Conservation (phyloP, 2,329 filamentous ascomycete genomes). For the Xenosphaeropsis pyriputrescens region DNA sequence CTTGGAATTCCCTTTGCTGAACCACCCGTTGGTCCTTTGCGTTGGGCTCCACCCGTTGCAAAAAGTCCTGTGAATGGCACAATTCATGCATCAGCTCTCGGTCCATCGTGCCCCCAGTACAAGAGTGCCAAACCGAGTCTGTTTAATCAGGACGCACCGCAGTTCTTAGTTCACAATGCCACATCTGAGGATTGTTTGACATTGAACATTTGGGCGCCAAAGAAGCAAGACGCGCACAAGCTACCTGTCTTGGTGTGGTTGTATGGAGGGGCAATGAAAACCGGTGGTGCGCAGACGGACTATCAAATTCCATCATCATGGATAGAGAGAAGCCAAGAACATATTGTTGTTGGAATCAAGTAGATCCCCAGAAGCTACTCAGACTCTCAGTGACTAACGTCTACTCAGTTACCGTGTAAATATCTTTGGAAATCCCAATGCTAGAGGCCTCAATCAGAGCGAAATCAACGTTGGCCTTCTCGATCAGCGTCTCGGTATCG, state of each 20-base stretch:
- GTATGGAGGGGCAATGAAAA: conserved; percentile 49
- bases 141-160: neutral
- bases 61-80: conserved; percentile 3
- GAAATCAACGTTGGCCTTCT: conserved; percentile 42
- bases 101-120: conserved; percentile 7
- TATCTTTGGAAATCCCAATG: conserved; percentile 1
- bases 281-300: conserved; percentile 33
- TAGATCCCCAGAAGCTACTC: conserved; percentile 39
- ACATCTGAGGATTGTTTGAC: conserved; percentile 20
- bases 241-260: conserved; percentile 42
- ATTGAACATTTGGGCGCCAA: conserved; percentile 20
- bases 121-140: conserved; percentile 3
- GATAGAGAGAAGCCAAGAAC: conserved; percentile 19
- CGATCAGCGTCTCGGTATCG: conserved; percentile 43
- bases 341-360: conserved; percentile 37
- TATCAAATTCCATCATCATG: conserved; percentile 17
- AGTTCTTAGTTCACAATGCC: conserved; percentile 1
- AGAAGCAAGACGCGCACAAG: conserved; percentile 19
- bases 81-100: conserved; percentile 6
- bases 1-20: conserved; percentile 35
- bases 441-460: neutral
- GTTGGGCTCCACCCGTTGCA: conserved; percentile 13
- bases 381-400: neutral
- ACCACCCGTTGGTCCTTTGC: conserved; percentile 30
- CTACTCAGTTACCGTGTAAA: conserved; percentile 17